Evolutionary conservation across 768 basidiomycete species (phyloP), one percentile per base, ranked within the genome.

Genomic region (Naganishia friedmannii): DNA sequence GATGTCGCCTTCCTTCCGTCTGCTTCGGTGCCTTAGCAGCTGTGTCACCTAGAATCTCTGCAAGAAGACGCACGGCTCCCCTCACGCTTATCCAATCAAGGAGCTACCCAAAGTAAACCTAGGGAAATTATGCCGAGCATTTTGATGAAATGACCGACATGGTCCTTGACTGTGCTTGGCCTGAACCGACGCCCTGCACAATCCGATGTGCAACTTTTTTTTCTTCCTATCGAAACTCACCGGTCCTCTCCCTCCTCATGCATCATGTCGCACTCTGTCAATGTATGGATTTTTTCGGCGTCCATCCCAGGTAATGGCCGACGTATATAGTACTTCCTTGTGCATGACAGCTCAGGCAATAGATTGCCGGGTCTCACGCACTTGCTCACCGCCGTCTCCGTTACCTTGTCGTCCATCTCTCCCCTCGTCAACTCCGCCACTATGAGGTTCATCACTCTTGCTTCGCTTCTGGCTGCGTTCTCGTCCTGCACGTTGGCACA

Each of bases 161-260:
- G 39, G 60, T n/a, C 6, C 19, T n/a, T 63, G 60, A 63, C 60
- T 63, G 60, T 63, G 42, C 60, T 63, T 63, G 60, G 60, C 60
- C 46, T 15, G 0, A 28, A 39, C 29, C 54, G 8, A 54, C 26
- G 29, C 54, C 4, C 10, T 28, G 21, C 28, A n/a, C 29, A 2
- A 55, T 28, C 17, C 45, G 48, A 54, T 31, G 29, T n/a, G 21
- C 31, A 42, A 23, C 34, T 39, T 5, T 8, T n/a, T 32, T 10
- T 2, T 58, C 28, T 58, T 58, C 57, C 31, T 1, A 3, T 23
- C 6, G 29, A 13, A 3, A 58, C 32, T 21, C 21, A 12, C 7
- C n/a, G 17, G 7, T 58, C 37, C n/a, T 51, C 48, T 17, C 17
- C 45, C 15, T 46, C 3, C 15, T 17, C 15, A 4, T n/a, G n/a